A percentile compares a stretch with the other conserved stretches of the same genome.
Conservation (phyloP, 306 rosid species). For the Vigna nakashimae region DNA sequence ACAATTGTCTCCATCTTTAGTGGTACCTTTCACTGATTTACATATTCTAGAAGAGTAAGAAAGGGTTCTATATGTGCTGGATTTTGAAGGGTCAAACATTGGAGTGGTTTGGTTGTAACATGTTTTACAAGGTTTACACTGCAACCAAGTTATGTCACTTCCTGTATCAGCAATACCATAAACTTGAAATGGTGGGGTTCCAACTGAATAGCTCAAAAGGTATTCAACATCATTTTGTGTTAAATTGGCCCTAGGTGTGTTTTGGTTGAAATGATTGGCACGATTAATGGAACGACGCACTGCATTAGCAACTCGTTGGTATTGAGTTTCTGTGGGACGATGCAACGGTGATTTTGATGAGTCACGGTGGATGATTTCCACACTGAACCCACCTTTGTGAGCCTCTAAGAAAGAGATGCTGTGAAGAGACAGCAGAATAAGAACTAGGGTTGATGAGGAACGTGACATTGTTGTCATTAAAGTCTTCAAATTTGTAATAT, state of each 20-base stretch:
- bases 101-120: constrained; percentile 59
- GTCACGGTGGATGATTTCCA: constrained; percentile 57
- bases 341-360: constrained; percentile 58
- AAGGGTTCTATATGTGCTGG: constrained; percentile 41
- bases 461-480: neutral
- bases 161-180: constrained; percentile 62
- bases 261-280: neutral
- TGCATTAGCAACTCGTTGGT: constrained; percentile 46
- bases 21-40: fast-evolving
- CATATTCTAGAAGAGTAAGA: neutral
- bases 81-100: constrained; percentile 52
- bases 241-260: constrained; percentile 14
- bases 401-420: neutral
- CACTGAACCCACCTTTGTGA: neutral
- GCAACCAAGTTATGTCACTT: constrained; percentile 66
- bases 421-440: neutral
- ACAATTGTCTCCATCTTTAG: neutral
- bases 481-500: too few relatives aligned
- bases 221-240: constrained; percentile 41
- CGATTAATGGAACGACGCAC: constrained; percentile 53
- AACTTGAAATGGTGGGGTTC: constrained; percentile 58
- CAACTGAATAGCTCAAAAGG: constrained; percentile 53
- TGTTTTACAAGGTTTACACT: constrained; percentile 53
- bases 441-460: neutral
- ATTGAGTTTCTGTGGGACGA: constrained; percentile 41